phyloP scores from a whole-genome alignment of 2,329 filamentous ascomycete genomes.

The Rhinocladiella mackenziei region DNA sequence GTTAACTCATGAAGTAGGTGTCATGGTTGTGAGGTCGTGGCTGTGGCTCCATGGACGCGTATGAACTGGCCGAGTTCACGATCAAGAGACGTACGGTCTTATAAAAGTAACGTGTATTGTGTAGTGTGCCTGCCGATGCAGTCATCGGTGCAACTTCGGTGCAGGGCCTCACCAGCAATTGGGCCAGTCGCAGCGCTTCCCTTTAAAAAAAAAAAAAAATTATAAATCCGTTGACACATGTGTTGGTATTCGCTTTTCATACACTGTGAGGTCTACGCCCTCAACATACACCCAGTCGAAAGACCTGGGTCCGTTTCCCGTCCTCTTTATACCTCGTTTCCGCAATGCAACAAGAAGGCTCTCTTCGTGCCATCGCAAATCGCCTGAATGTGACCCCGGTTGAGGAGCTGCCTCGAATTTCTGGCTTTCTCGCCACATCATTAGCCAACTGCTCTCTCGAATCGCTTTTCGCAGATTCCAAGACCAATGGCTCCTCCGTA shows the following conservation, averaged over 20 bases:
- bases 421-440: conserved; percentile 61
- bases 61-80: not conserved
- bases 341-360: conserved; percentile 17
- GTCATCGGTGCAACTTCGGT: conserved; percentile 3
- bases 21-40: conserved; percentile 5
- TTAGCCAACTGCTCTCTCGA: conserved; percentile 54
- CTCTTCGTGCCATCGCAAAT: conserved; percentile 43
- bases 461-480: conserved; percentile 55
- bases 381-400: conserved; percentile 65
- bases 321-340: too few relatives aligned
- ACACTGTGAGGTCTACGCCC: too few relatives aligned
- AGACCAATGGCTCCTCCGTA: conserved; percentile 59
- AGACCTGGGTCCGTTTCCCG: too few relatives aligned
- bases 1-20: not conserved
- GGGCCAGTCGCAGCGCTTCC: too few relatives aligned
- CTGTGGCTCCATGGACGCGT: conserved; percentile 9
- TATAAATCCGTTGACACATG: too few relatives aligned
- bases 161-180: too few relatives aligned
- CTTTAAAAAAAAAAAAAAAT: too few relatives aligned
- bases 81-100: too few relatives aligned
- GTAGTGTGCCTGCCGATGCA: conserved; percentile 1
- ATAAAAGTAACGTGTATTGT: not conserved
- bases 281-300: too few relatives aligned
- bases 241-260: too few relatives aligned
- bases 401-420: conserved; percentile 68